phyloP scores from a whole-genome alignment of 1,284 basidiomycete genomes.

The Inonotus obliquus region DNA sequence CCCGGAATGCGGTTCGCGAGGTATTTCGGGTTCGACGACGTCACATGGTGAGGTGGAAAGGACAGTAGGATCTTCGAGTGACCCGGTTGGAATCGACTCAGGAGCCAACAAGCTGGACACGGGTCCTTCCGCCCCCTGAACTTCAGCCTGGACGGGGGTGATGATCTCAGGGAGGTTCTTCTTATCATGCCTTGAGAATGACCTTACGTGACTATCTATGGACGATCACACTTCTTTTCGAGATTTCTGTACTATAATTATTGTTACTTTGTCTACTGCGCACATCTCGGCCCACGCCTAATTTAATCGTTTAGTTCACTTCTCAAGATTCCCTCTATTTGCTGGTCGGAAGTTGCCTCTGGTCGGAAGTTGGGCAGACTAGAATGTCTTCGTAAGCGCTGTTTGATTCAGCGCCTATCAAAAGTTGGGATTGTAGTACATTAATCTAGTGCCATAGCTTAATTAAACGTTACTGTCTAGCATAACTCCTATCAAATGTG shows the following conservation, averaged over 20 bases:
- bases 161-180: not conserved
- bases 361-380: too few species aligned
- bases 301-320: not conserved
- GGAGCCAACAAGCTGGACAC: not conserved
- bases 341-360: not conserved
- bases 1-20: slow-evolving; percentile 12
- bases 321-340: not conserved
- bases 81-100: not conserved
- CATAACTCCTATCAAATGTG: not conserved
- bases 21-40: slow-evolving; percentile 1
- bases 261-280: not conserved
- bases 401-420: too few species aligned
- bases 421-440: not conserved
- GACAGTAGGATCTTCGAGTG: not conserved
- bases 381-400: too few species aligned
- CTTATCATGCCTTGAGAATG: not conserved
- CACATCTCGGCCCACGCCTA: not conserved
- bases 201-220: not conserved
- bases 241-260: not conserved
- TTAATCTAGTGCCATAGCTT: not conserved
- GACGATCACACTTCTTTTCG: not conserved
- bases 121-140: not conserved
- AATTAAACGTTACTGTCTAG: not conserved
- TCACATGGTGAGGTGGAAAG: slow-evolving; percentile 4
- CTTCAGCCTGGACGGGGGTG: not conserved